Evolutionary conservation across 306 rosid genomes (phyloP).

Genomic region (Quercus aquifolioides): DNA sequence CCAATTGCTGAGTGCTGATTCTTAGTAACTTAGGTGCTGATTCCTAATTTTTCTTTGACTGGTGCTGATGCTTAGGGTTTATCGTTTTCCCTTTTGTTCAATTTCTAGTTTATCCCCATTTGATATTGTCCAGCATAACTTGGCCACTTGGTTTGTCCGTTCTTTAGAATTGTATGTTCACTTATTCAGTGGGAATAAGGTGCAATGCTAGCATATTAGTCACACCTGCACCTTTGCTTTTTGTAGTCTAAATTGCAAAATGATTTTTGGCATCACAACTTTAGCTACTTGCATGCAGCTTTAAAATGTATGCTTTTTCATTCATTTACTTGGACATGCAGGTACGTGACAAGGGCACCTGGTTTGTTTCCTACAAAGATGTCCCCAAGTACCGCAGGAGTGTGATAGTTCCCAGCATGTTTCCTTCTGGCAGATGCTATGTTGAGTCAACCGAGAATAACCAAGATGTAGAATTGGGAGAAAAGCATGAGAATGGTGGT

Average conservation of each 20-base stretch:
- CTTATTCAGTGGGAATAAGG: background rate
- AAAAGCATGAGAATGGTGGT: conserved; percentile 30
- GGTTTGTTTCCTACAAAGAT: conserved; percentile 67
- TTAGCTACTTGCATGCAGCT: background rate
- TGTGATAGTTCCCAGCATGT: conserved; percentile 68
- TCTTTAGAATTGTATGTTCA: background rate
- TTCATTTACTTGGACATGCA: conserved; percentile 33
- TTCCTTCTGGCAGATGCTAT: conserved; percentile 73
- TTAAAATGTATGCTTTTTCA: background rate
- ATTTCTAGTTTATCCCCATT: too few relatives aligned
- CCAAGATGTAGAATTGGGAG: conserved; percentile 32
- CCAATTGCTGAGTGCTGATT: too few relatives aligned
- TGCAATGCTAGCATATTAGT: background rate
- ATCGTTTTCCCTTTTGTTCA: too few relatives aligned
- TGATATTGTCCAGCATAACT: too few relatives aligned
- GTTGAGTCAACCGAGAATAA: conserved; percentile 26
- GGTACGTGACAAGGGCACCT: conserved; percentile 79
- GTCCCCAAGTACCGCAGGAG: conserved; percentile 61
- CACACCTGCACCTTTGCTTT: background rate
- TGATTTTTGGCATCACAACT: background rate
- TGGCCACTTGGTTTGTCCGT: background rate
- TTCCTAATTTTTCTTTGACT: too few relatives aligned
- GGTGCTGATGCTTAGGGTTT: too few relatives aligned
- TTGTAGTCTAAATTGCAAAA: background rate
- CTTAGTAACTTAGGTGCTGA: too few relatives aligned